phyloP scores from a whole-genome alignment of 139 green algal genomes.

The Bryopsis sp. region DNA sequence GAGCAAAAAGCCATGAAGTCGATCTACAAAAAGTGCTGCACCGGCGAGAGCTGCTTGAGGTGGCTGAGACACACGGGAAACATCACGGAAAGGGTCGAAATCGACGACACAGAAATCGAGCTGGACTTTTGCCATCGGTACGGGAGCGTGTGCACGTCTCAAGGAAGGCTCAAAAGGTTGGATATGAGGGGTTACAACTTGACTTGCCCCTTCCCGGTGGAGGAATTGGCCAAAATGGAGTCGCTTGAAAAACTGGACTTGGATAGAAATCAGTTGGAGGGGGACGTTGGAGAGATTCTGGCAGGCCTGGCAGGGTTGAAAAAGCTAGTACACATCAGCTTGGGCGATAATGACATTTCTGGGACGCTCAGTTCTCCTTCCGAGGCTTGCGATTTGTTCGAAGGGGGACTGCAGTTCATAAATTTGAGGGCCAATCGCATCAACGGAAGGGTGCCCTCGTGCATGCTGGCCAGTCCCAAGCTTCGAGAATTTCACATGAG shows the following conservation, averaged over 20 bases:
- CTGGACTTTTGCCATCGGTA: constrained; percentile 8
- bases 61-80: neutral
- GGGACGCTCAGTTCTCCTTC: neutral
- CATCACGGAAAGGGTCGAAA: neutral
- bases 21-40: constrained; percentile 5
- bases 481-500: neutral
- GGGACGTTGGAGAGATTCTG: neutral
- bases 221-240: neutral
- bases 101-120: neutral
- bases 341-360: neutral
- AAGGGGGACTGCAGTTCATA: neutral
- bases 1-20: neutral
- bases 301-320: neutral
- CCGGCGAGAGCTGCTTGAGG: neutral
- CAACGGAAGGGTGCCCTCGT: neutral
- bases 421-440: neutral
- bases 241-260: constrained; percentile 10
- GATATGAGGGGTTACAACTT: neutral
- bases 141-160: neutral
- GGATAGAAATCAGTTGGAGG: neutral
- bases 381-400: neutral
- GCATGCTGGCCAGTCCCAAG: neutral
- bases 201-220: constrained; percentile 6
- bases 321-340: neutral
- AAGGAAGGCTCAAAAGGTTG: neutral